Evolutionary conservation across 139 green algal species (phyloP).

Genomic region (Micromonas commoda): DNA sequence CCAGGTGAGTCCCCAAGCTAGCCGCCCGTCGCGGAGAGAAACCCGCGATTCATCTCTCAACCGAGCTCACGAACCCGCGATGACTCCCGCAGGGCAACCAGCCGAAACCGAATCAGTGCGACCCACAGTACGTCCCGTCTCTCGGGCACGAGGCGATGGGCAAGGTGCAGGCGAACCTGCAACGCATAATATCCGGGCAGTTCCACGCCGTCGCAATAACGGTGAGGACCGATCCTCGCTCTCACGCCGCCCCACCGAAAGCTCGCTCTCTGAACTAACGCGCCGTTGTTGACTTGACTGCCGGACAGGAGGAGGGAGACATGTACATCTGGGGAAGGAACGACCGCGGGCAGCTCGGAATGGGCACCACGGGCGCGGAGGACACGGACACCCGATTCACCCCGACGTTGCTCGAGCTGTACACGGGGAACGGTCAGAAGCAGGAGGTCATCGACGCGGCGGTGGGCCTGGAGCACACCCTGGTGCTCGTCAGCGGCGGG

Average conservation of each 20-base stretch:
- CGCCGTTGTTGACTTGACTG: too few relatives aligned
- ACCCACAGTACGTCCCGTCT: not conserved
- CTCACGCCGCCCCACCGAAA: too few relatives aligned
- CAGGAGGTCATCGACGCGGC: not conserved
- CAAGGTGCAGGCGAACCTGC: not conserved
- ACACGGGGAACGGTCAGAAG: not conserved
- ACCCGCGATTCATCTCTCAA: not conserved
- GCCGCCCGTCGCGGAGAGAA: not conserved
- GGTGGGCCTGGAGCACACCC: conserved; percentile 8
- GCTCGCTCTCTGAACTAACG: too few relatives aligned
- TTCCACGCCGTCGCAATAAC: conserved; percentile 23
- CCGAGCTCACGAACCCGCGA: not conserved
- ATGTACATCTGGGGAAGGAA: conserved; percentile 29
- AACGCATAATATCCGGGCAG: conserved; percentile 1
- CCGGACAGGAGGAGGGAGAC: conserved; percentile 17
- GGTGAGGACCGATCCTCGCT: too few relatives aligned
- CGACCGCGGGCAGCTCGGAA: conserved; percentile 23
- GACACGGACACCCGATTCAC: not conserved
- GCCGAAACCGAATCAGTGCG: not conserved
- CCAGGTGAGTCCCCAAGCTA: too few relatives aligned
- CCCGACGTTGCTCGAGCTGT: not conserved
- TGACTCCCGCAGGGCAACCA: not conserved
- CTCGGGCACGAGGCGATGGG: not conserved
- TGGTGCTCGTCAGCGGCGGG: not conserved
- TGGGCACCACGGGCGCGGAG: not conserved